phyloP scores from a whole-genome alignment of 768 basidiomycete genomes.

The Podaxis sp. region DNA sequence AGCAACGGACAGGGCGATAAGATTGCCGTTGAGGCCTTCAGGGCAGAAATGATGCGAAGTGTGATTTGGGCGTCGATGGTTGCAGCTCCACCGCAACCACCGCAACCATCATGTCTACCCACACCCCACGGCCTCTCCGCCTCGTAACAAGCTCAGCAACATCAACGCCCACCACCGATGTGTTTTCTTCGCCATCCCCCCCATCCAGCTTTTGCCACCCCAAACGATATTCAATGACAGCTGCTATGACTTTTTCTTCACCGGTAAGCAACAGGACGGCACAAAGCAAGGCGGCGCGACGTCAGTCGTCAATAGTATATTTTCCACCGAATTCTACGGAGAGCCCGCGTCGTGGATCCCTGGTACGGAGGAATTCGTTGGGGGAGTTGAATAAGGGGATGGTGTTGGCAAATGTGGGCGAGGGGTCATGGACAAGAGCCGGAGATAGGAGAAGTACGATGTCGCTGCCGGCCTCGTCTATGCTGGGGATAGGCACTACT shows the following conservation, averaged over 20 bases:
- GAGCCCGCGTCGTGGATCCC: slow-evolving; percentile 15
- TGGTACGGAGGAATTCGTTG: slow-evolving; percentile 15
- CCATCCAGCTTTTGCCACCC: neutral
- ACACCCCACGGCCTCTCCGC: slow-evolving; percentile 11
- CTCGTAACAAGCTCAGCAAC: neutral
- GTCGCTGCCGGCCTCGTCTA: slow-evolving; percentile 2
- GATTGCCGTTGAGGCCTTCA: neutral
- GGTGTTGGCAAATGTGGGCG: neutral
- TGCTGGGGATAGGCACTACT: slow-evolving; percentile 9
- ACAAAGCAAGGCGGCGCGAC: slow-evolving; percentile 25
- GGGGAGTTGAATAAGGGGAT: neutral
- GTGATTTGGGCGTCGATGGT: neutral
- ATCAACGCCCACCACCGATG: neutral
- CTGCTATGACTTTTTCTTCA: neutral
- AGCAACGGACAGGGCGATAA: neutral
- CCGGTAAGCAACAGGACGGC: neutral
- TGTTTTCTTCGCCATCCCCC: slow-evolving; percentile 2
- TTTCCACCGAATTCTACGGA: slow-evolving; percentile 26
- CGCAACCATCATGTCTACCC: slow-evolving; percentile 4
- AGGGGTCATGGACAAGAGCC: slow-evolving; percentile 18
- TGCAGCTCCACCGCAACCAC: neutral
- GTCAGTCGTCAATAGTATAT: slow-evolving; percentile 58
- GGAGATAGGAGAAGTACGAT: slow-evolving; percentile 29
- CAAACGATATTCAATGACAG: slow-evolving; percentile 6
- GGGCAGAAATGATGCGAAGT: neutral